These are phyloP conservation scores for Phenoliferia sp. DNA, from an alignment of 1,284 basidiomycete species.

Conservation along the genomic window DNA sequence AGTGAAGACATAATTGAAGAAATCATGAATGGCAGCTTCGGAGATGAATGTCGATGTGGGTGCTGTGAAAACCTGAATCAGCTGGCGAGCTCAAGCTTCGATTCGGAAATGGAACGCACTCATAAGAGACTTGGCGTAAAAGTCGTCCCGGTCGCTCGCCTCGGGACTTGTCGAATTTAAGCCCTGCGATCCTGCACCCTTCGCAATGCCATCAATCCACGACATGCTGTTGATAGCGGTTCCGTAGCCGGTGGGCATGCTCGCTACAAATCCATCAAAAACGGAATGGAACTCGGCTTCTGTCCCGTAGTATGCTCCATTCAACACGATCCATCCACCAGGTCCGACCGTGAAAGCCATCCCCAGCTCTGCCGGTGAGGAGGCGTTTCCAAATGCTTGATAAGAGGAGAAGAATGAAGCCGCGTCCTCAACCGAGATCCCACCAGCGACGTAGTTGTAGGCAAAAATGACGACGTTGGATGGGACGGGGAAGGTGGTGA, in stretches of 20 bases:
- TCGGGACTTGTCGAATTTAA: background rate
- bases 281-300: background rate
- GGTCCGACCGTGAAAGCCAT: background rate
- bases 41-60: constrained; percentile 19
- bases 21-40: constrained; percentile 18
- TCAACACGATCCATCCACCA: background rate
- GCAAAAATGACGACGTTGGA: constrained; percentile 15
- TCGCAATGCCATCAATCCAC: background rate
- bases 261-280: background rate
- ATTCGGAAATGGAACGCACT: background rate
- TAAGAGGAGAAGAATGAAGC: constrained; percentile 7
- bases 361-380: background rate
- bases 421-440: background rate
- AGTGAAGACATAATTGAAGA: constrained; percentile 31
- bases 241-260: background rate
- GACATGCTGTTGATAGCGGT: background rate
- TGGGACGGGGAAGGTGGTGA: constrained; percentile 9
- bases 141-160: background rate
- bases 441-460: constrained; percentile 14
- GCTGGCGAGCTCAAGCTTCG: constrained; percentile 17
- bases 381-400: constrained; percentile 11
- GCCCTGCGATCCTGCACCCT: background rate
- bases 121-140: background rate
- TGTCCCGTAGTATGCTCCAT: background rate
- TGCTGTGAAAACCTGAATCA: constrained; percentile 18